Evolutionary conservation across 306 rosid genomes (phyloP).

Genomic region (Parietaria judaica): DNA sequence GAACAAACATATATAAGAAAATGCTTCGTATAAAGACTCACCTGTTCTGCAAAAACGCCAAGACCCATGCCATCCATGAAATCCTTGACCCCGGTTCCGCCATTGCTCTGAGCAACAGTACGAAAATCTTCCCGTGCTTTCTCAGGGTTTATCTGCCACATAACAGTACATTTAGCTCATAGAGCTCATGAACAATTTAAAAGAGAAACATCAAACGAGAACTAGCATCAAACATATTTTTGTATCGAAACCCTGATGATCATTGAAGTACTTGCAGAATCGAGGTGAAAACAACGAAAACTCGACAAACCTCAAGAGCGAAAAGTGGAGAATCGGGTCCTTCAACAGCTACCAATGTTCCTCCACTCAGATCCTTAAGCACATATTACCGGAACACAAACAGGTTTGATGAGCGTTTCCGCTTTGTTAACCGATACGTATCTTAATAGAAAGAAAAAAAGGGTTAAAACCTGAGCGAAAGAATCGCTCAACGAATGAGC

Average conservation of each 20-base stretch:
- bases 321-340: slow-evolving; percentile 93
- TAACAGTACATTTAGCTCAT: slow-evolving; percentile 37
- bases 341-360: slow-evolving; percentile 75
- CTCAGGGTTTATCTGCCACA: slow-evolving; percentile 77
- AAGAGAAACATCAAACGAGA: slow-evolving; percentile 1
- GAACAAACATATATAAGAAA: neutral
- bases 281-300: slow-evolving; percentile 11
- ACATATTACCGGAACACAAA: neutral
- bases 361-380: slow-evolving; percentile 75
- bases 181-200: slow-evolving; percentile 3
- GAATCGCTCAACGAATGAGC: slow-evolving; percentile 99
- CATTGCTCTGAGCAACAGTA: slow-evolving; percentile 41
- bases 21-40: slow-evolving; percentile 9
- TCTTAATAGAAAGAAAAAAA: neutral
- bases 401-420: no score
- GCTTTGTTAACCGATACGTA: no score
- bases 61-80: slow-evolving; percentile 99
- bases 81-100: slow-evolving; percentile 85
- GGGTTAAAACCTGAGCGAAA: slow-evolving; percentile 74
- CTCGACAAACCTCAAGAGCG: slow-evolving; percentile 72
- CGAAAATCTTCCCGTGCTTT: slow-evolving; percentile 92
- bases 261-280: neutral
- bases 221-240: slow-evolving; percentile 9
- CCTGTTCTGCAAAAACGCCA: slow-evolving; percentile 94
- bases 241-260: slow-evolving; percentile 10